phyloP scores from a whole-genome alignment of 371 early-diverging fungal genomes.

The Mucor plumbeus region DNA sequence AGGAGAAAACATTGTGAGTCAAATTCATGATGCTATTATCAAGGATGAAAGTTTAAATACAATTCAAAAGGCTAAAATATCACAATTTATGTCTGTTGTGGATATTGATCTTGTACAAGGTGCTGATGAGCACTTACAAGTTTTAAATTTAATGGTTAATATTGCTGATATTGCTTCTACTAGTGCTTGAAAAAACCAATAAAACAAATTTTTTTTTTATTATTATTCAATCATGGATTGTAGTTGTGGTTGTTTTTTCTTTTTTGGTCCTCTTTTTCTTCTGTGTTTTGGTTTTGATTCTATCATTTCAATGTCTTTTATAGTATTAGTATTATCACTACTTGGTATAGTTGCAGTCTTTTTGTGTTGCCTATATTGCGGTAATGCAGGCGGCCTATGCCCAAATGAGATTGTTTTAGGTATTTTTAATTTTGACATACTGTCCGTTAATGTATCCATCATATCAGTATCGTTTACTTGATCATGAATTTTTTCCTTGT shows the following conservation, averaged over 20 bases:
- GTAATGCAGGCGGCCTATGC: slow-evolving; percentile 9
- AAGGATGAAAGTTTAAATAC: slow-evolving; percentile 63
- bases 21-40: slow-evolving; percentile 65
- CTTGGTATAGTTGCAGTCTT: background rate
- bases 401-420: slow-evolving; percentile 50
- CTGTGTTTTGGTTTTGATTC: background rate
- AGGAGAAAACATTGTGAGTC: slow-evolving; percentile 72
- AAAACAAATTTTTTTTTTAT: background rate
- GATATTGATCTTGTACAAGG: slow-evolving; percentile 86
- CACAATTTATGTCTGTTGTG: slow-evolving; percentile 61
- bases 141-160: slow-evolving; percentile 68
- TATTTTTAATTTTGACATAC: slow-evolving; percentile 35
- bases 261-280: slow-evolving; percentile 13
- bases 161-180: slow-evolving; percentile 50
- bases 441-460: slow-evolving; percentile 31
- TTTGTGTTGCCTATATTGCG: background rate
- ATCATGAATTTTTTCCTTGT: background rate
- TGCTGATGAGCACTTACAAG: slow-evolving; percentile 88
- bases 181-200: slow-evolving; percentile 8
- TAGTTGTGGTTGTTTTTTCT: background rate
- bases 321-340: background rate
- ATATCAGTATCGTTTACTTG: slow-evolving; percentile 5
- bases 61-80: slow-evolving; percentile 74
- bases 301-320: slow-evolving; percentile 8
- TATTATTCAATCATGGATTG: slow-evolving; percentile 9